Base-by-base conservation (phyloP, 2,329 filamentous ascomycete genomes). In the Penicillium corylophilum region DNA sequence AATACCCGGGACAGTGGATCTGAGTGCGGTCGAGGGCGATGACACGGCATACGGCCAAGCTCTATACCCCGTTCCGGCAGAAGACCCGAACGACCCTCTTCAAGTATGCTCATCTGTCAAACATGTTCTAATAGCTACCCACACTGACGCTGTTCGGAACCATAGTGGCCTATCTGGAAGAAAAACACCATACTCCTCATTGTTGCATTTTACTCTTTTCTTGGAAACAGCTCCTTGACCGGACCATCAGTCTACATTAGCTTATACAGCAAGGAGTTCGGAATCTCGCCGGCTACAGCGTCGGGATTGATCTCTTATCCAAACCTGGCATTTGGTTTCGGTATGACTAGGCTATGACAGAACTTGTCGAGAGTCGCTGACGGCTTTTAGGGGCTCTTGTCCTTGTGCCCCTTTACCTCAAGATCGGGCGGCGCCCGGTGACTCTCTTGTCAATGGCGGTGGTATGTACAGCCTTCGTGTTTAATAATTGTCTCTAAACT, bases 41-140 rank as follows among this genome's bases (percentile, higher is more conserved):
- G 81, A 84, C 57, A 81, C 81, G 1, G 80, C 72, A 0, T 81
- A 82, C 52, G 82, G 82, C 20, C 82, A 84, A 63, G 82, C 82
- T 2, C 72, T 85, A 3, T 85, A 79, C 57, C 82, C 82, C 1
- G 82, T 84, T 1, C 82, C 82, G 2, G 79, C 81, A 1, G 77
- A 82, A 48, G 82, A 84, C 58, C 82, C 82, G 1, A 85, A 85
- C 53, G 82, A 85, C 62, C 82, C 82, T 7, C 71, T 84, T 9
- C 78, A 78, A 63, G 74, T 77, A 67, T 43, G 60, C 28, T 20
- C 7, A 9, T 8, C 15, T 7, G 10, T 15, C 12, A n/a, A 13
- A 4, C 2, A 5, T 9, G 31, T 3, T 6, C 13, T 9, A n/a
- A n/a, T 7, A 12, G 20, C 13, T 50, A 23, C 16, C 7, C 23